Conservation (phyloP, 176 grass and related monocot genomes). For the Cenchrus americanus region DNA sequence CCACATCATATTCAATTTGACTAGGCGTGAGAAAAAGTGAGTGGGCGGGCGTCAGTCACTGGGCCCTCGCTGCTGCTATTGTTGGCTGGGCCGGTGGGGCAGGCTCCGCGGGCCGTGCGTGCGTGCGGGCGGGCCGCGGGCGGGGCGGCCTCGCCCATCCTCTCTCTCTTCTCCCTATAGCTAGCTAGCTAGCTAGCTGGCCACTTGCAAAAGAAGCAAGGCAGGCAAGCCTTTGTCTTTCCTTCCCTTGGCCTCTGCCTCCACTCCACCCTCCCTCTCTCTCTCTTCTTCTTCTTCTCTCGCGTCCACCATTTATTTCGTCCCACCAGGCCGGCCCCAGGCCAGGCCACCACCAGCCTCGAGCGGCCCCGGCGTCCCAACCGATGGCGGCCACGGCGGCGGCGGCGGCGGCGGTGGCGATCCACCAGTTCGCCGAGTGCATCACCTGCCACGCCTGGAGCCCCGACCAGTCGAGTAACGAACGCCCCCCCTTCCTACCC, state of each 20-base stretch:
- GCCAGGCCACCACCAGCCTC: background rate
- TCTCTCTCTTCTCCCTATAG: background rate
- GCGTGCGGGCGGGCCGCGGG: background rate
- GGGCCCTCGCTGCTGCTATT: background rate
- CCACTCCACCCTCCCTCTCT: background rate
- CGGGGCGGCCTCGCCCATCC: too few species aligned
- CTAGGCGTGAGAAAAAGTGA: background rate
- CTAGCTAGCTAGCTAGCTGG: background rate
- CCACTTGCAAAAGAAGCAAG: background rate
- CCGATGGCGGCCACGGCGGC: conserved; percentile 55
- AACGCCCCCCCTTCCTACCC: background rate
- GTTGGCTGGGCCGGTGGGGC: background rate
- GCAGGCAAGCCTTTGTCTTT: background rate
- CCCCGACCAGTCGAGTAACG: conserved; percentile 80
- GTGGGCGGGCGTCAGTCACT: background rate
- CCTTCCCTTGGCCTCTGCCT: background rate
- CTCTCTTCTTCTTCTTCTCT: background rate
- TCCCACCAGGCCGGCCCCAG: too few species aligned
- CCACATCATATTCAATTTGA: too few species aligned
- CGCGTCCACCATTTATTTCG: background rate
- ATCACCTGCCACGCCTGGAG: conserved; percentile 99
- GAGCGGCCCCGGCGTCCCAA: background rate
- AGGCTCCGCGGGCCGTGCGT: background rate
- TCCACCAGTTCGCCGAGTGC: conserved; percentile 98
- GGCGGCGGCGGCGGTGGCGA: conserved; percentile 72